A percentile compares a stretch with the other conserved stretches of the same genome.
phyloP scores from a whole-genome alignment of 2,329 filamentous ascomycete genomes.

The Nigrospora sphaerica region DNA sequence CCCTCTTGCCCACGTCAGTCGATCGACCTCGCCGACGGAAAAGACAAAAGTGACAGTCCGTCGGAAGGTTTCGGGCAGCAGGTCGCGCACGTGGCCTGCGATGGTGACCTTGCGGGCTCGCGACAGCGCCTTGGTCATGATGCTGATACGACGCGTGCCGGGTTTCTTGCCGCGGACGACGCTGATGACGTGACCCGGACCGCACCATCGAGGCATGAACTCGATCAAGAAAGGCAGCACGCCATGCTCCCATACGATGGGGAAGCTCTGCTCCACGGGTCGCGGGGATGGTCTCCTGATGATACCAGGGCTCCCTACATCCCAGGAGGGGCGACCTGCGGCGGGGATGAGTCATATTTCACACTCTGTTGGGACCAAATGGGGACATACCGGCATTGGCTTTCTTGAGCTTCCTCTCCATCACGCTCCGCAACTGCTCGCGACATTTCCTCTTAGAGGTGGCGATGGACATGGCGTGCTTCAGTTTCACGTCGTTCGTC shows the following conservation, averaged over 20 bases:
- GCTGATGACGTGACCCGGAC: constrained; percentile 30
- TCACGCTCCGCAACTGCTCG: constrained; percentile 23
- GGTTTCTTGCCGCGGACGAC: constrained; percentile 27
- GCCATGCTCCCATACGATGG: constrained; percentile 34
- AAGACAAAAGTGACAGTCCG: constrained; percentile 28
- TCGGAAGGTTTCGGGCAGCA: constrained; percentile 27
- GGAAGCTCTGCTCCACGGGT: constrained; percentile 28
- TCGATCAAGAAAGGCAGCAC: constrained; percentile 35
- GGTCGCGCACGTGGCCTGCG: constrained; percentile 30
- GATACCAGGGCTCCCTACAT: no score
- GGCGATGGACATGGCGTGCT: constrained; percentile 14
- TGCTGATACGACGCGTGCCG: constrained; percentile 28
- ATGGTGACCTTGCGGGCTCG: constrained; percentile 30
- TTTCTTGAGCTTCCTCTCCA: constrained; percentile 26
- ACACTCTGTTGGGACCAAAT: no score
- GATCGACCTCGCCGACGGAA: constrained; percentile 27
- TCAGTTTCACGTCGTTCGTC: no score
- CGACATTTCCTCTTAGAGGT: constrained; percentile 27
- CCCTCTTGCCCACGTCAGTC: constrained; percentile 32
- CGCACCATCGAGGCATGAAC: constrained; percentile 33
- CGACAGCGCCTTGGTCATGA: constrained; percentile 29
- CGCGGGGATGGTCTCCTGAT: constrained; percentile 7
- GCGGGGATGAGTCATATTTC: no score
- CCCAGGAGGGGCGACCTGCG: no score
- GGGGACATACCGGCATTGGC: constrained; percentile 6